Conservation (phyloP, 352 stramenopile species). For the Globisporangium rhizosaccharum region DNA sequence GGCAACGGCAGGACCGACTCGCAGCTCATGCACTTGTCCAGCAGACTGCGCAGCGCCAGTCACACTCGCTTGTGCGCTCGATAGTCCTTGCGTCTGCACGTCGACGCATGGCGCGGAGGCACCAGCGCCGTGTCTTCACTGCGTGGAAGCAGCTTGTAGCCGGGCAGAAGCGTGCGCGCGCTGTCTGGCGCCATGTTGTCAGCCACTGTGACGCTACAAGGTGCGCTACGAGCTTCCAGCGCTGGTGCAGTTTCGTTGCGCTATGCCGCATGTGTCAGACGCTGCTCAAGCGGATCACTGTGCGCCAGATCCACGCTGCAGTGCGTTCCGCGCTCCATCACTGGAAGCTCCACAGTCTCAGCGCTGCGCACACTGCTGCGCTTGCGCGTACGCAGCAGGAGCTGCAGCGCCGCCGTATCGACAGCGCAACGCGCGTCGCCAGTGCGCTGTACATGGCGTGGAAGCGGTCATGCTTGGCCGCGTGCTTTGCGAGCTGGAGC, state of each 20-base stretch:
- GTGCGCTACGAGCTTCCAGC: not conserved
- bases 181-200: not conserved
- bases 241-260: not conserved
- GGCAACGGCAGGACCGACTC: conserved; percentile 7
- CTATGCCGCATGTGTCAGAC: not conserved
- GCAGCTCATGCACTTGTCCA: not conserved
- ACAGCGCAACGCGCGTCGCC: conserved; percentile 19
- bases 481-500: conserved; percentile 23
- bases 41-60: not conserved
- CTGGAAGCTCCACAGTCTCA: conserved; percentile 8
- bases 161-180: not conserved
- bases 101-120: not conserved
- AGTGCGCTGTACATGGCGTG: conserved; percentile 20
- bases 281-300: not conserved
- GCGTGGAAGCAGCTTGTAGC: conserved; percentile 5
- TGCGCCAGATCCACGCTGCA: not conserved
- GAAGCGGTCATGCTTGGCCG: conserved; percentile 22
- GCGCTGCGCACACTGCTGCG: not conserved
- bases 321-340: conserved; percentile 1
- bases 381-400: not conserved
- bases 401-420: conserved; percentile 8
- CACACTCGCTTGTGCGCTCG: conserved; percentile 1
- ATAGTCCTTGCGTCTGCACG: not conserved
- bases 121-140: not conserved
- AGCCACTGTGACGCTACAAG: not conserved